Evolutionary conservation across 2,329 filamentous ascomycete species (phyloP).

Genomic region (Fusarium gaditjirri): DNA sequence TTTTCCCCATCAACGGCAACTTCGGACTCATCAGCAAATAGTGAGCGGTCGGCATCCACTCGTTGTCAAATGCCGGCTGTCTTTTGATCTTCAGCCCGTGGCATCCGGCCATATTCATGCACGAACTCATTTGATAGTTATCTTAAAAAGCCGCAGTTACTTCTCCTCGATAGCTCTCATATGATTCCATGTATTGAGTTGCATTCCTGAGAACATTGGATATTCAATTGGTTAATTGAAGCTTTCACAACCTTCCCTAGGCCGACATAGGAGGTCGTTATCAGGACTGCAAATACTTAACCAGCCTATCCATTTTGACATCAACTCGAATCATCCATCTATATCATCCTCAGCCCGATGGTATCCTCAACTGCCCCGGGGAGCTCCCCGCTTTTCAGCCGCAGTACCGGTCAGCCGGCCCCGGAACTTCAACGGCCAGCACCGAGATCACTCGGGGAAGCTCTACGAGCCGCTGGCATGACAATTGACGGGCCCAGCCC

Average conservation of each 20-base stretch:
- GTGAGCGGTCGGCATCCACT: slow-evolving; percentile 13
- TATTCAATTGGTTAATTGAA: neutral
- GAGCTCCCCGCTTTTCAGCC: slow-evolving; percentile 19
- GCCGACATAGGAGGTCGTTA: neutral
- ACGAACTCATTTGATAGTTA: slow-evolving; percentile 2
- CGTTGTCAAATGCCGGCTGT: slow-evolving; percentile 14
- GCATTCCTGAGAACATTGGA: neutral
- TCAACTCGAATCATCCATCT: neutral
- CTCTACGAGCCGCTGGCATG: slow-evolving; percentile 42
- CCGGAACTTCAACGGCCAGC: slow-evolving; percentile 21
- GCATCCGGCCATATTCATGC: slow-evolving; percentile 32
- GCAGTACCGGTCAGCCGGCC: slow-evolving; percentile 7
- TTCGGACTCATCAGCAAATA: slow-evolving; percentile 26
- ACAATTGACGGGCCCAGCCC: slow-evolving; percentile 29
- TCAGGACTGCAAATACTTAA: neutral
- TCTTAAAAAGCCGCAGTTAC: slow-evolving; percentile 19
- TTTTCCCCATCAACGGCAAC: slow-evolving; percentile 28
- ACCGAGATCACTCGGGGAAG: slow-evolving; percentile 44
- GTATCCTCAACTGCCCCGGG: slow-evolving; percentile 4
- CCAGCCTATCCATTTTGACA: neutral
- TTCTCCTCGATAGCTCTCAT: neutral
- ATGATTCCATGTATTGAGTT: neutral
- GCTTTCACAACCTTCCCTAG: neutral
- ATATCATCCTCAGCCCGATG: slow-evolving; percentile 10
- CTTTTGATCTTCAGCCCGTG: slow-evolving; percentile 33